phyloP scores from a whole-genome alignment of 495 filamentous ascomycete species.

The Aspergillus saccharolyticus region DNA sequence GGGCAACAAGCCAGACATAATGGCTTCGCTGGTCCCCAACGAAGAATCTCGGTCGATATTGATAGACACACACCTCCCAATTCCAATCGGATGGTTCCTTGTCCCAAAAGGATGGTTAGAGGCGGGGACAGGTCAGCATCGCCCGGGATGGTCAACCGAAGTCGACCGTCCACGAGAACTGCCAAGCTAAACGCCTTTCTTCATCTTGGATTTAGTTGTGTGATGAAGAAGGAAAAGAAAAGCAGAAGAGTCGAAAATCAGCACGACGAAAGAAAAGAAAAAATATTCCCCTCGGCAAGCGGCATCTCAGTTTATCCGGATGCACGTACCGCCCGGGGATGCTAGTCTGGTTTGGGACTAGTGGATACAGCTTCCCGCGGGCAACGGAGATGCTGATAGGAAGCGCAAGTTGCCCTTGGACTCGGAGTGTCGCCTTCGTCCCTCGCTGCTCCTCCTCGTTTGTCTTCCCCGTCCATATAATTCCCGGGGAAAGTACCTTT shows the following conservation, averaged over 20 bases:
- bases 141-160: slow-evolving; percentile 37
- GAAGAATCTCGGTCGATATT: background rate
- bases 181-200: slow-evolving; percentile 43
- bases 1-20: too few relatives aligned
- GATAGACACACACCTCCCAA: slow-evolving; percentile 25
- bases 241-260: background rate
- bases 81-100: slow-evolving; percentile 46
- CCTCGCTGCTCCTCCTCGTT: background rate
- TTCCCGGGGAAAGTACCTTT: background rate
- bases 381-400: slow-evolving; percentile 27
- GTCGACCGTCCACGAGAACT: slow-evolving; percentile 40
- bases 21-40: too few relatives aligned
- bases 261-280: slow-evolving; percentile 2
- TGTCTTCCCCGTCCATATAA: slow-evolving; percentile 3
- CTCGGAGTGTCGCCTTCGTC: slow-evolving; percentile 15
- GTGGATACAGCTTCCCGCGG: slow-evolving; percentile 40
- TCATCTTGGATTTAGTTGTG: slow-evolving; percentile 56
- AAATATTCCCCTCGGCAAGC: slow-evolving; percentile 17
- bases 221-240: slow-evolving; percentile 34
- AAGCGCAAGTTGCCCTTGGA: slow-evolving; percentile 14
- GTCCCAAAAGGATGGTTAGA: slow-evolving; percentile 45
- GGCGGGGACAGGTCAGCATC: slow-evolving; percentile 49
- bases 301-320: slow-evolving; percentile 8
- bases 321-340: slow-evolving; percentile 33
- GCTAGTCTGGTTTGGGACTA: slow-evolving; percentile 24